phyloP scores from a whole-genome alignment of 192 early-diverging fungal genomes.

The Gonapodya prolifera region DNA sequence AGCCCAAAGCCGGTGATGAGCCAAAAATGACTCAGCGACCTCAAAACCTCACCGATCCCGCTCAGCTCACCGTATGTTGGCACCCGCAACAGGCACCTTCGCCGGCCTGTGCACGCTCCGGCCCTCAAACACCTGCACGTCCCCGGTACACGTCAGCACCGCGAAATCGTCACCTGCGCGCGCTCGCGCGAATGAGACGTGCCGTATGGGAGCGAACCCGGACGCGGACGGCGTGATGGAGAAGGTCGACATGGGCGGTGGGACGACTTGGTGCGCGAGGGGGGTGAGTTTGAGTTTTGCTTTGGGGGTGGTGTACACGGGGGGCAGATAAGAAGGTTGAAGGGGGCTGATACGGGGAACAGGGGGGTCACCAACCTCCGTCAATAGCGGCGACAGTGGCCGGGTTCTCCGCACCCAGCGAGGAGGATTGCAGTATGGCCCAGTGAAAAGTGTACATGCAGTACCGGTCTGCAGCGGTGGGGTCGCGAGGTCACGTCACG shows the following conservation, averaged over 20 bases:
- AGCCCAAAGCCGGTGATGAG: not conserved
- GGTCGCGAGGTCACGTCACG: too few species aligned
- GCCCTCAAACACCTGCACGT: slow-evolving; percentile 22
- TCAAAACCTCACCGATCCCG: not conserved
- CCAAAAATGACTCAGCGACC: not conserved
- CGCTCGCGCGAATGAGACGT: slow-evolving; percentile 51
- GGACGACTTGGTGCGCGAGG: slow-evolving; percentile 71
- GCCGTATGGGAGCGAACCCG: slow-evolving; percentile 35
- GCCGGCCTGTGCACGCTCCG: slow-evolving; percentile 9
- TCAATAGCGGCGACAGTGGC: slow-evolving; percentile 66
- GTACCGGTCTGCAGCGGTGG: too few species aligned
- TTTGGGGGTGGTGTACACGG: slow-evolving; percentile 10
- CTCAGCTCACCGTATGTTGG: not conserved
- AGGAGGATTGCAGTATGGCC: too few species aligned
- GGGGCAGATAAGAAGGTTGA: slow-evolving; percentile 6
- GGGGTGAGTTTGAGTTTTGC: slow-evolving; percentile 54
- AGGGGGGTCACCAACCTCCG: slow-evolving; percentile 26
- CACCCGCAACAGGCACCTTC: not conserved
- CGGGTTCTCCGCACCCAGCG: too few species aligned
- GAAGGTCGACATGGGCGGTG: slow-evolving; percentile 79
- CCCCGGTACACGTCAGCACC: slow-evolving; percentile 44
- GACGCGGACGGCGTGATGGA: slow-evolving; percentile 19
- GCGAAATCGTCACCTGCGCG: slow-evolving; percentile 58
- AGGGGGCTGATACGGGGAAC: not conserved
- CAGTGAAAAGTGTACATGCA: too few species aligned